These are phyloP conservation scores for Yarrowia alimentaria DNA, from an alignment of 805 yeast genomes.

Conservation along the genomic window DNA sequence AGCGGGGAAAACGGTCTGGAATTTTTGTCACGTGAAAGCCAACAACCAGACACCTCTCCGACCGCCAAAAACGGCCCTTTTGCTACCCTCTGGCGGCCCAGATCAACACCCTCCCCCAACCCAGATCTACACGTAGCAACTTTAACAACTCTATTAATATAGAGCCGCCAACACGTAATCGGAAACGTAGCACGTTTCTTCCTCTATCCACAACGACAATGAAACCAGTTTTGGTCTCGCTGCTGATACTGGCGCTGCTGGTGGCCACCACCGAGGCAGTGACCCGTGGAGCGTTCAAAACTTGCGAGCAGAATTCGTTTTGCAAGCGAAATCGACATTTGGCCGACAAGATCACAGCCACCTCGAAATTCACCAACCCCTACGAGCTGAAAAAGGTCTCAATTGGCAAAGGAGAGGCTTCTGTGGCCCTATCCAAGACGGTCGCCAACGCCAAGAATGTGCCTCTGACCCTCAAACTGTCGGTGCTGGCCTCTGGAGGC, in stretches of 20 bases:
- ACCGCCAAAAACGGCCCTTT: too few relatives aligned
- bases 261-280: conserved; percentile 13
- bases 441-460: conserved; percentile 26
- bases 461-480: conserved; percentile 55
- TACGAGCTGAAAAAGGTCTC: conserved; percentile 41
- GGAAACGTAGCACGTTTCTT: too few relatives aligned
- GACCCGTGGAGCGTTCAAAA: conserved; percentile 49
- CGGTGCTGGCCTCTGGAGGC: conserved; percentile 53
- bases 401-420: conserved; percentile 38
- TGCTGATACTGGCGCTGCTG: conserved; percentile 9
- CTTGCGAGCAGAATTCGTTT: conserved; percentile 78
- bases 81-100: too few relatives aligned
- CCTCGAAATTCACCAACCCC: conserved; percentile 39
- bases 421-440: conserved; percentile 40
- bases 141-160: too few relatives aligned
- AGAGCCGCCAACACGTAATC: too few relatives aligned
- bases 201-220: neutral
- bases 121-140: conserved; percentile 20
- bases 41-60: too few relatives aligned
- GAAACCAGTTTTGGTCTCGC: neutral
- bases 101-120: neutral
- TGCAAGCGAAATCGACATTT: conserved; percentile 76
- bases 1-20: too few relatives aligned
- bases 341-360: conserved; percentile 46
- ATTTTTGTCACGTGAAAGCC: too few relatives aligned